A percentile compares a stretch with the other conserved stretches of the same genome.
Evolutionary conservation across 352 stramenopile species (phyloP).

Genomic region (Phytophthora capsici): DNA sequence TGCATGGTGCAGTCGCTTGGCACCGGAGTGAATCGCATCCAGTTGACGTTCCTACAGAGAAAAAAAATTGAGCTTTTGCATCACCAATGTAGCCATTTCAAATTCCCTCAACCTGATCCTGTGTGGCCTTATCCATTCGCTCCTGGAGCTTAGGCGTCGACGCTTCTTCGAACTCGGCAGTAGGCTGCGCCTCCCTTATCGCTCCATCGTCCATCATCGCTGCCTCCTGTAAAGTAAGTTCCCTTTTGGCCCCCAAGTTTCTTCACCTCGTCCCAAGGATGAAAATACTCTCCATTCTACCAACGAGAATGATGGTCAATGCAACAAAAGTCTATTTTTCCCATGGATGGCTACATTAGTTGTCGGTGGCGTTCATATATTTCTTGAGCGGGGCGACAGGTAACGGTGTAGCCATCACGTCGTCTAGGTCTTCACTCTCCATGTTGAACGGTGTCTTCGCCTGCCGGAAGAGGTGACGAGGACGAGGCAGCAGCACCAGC

Average conservation of each 20-base stretch:
- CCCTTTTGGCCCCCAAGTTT: background rate
- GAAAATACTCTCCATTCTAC: conserved; percentile 19
- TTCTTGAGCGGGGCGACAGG: conserved; percentile 80
- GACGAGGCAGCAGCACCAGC: conserved; percentile 56
- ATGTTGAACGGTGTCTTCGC: conserved; percentile 43
- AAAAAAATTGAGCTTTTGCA: conserved; percentile 5
- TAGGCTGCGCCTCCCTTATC: conserved; percentile 31
- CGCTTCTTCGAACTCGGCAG: conserved; percentile 50
- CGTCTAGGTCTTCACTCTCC: conserved; percentile 41
- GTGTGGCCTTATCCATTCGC: conserved; percentile 51
- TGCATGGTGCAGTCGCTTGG: conserved; percentile 57
- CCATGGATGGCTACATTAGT: conserved; percentile 31
- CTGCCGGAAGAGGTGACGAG: conserved; percentile 68
- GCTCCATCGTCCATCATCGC: conserved; percentile 33
- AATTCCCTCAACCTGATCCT: conserved; percentile 43
- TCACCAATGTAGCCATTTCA: background rate
- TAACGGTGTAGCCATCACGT: conserved; percentile 42
- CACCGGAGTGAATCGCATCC: conserved; percentile 59
- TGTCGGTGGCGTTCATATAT: conserved; percentile 63
- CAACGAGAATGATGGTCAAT: conserved; percentile 6
- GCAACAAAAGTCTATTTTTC: conserved; percentile 32
- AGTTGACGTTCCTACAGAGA: conserved; percentile 57
- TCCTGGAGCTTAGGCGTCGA: conserved; percentile 60
- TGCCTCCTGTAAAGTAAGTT: background rate
- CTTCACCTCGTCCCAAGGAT: conserved; percentile 36